phyloP scores from a whole-genome alignment of 176 grass and related monocot species.

The Ampelocalamus luodianensis region DNA sequence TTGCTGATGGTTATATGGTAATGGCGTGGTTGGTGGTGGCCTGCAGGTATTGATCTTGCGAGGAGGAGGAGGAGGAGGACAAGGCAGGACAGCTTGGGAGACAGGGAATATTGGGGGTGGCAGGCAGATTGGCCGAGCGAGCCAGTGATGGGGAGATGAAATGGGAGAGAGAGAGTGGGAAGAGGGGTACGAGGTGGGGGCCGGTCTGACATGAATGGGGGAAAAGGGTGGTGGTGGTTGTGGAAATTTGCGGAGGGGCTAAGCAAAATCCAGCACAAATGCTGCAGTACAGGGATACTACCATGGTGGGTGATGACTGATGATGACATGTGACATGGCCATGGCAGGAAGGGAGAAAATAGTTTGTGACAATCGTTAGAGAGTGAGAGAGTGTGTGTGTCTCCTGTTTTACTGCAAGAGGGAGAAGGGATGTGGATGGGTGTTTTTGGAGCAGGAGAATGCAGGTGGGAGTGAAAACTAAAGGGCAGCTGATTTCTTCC shows the following conservation, averaged over 20 bases:
- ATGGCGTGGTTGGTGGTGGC: constrained; percentile 36
- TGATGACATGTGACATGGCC: constrained; percentile 27
- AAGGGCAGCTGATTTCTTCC: background rate
- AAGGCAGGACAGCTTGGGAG: constrained; percentile 55
- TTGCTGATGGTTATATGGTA: constrained; percentile 40
- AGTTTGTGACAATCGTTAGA: constrained; percentile 37
- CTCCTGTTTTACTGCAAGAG: background rate
- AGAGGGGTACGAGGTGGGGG: background rate
- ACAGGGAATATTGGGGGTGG: constrained; percentile 46
- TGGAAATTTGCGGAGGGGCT: constrained; percentile 36
- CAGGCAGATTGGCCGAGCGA: constrained; percentile 1
- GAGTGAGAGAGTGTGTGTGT: background rate
- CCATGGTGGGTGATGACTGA: constrained; percentile 19
- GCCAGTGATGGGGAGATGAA: background rate
- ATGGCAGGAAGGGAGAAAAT: background rate
- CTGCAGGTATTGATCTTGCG: constrained; percentile 46
- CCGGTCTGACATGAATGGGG: background rate
- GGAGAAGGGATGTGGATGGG: background rate
- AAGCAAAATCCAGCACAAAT: constrained; percentile 41
- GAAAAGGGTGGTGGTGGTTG: constrained; percentile 26
- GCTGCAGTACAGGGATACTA: background rate
- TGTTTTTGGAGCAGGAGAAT: constrained; percentile 11
- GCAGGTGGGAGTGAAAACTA: constrained; percentile 1
- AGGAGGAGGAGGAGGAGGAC: constrained; percentile 19
- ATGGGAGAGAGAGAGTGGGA: background rate